Evolutionary conservation across 2,329 filamentous ascomycete species (phyloP).

Genomic region (Mycosphaerella sp.): DNA sequence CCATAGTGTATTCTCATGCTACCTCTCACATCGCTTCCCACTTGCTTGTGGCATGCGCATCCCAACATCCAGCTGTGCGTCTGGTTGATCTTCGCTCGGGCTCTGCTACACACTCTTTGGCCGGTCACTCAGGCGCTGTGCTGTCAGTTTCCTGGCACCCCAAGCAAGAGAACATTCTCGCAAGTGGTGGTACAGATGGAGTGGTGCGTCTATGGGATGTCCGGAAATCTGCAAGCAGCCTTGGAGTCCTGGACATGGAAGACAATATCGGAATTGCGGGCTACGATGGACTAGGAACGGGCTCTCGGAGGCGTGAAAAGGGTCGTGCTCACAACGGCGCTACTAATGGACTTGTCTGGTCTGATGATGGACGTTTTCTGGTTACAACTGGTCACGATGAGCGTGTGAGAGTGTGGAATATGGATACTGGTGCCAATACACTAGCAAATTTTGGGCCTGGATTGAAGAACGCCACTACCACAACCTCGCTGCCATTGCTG

Average conservation of each 20-base stretch:
- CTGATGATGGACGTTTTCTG: constrained; percentile 67
- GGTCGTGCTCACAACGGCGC: constrained; percentile 66
- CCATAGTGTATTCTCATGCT: constrained; percentile 69
- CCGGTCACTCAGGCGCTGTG: constrained; percentile 48
- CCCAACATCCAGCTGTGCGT: constrained; percentile 75
- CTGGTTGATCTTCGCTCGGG: constrained; percentile 82
- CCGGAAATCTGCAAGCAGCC: constrained; percentile 65
- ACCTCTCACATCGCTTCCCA: constrained; percentile 66
- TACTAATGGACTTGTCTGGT: constrained; percentile 82
- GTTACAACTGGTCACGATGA: constrained; percentile 78
- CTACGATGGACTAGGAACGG: constrained; percentile 42
- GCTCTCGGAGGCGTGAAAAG: constrained; percentile 35
- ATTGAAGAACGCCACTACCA: constrained; percentile 59
- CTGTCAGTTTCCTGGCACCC: constrained; percentile 73
- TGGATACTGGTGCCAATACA: constrained; percentile 73
- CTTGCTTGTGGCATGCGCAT: constrained; percentile 79
- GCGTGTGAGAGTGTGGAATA: constrained; percentile 80
- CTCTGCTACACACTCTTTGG: constrained; percentile 51
- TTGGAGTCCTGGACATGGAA: constrained; percentile 77
- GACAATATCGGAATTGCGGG: constrained; percentile 63
- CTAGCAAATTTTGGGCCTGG: constrained; percentile 80
- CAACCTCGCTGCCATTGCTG: constrained; percentile 40
- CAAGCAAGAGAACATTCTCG: constrained; percentile 68
- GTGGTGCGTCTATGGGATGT: constrained; percentile 83
- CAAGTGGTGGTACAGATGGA: constrained; percentile 79